Evolutionary conservation across 2,329 filamentous ascomycete genomes (phyloP).

Genomic region (Thielaviopsis populi): DNA sequence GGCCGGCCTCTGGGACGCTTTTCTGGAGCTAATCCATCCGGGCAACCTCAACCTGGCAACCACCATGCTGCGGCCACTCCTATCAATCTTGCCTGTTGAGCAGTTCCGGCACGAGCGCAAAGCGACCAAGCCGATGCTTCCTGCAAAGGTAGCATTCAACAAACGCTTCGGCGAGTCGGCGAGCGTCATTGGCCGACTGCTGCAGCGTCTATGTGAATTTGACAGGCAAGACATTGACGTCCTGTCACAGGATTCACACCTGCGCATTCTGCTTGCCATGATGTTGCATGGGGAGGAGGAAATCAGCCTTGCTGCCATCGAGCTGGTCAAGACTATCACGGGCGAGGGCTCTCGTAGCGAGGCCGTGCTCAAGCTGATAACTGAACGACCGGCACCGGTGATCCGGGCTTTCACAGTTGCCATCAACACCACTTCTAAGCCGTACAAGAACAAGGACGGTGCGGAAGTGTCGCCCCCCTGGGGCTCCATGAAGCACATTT

Average conservation of each 20-base stretch:
- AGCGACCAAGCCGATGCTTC: constrained; percentile 26
- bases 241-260: constrained; percentile 52
- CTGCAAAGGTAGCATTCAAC: constrained; percentile 58
- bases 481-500: constrained; percentile 41
- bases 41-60: constrained; percentile 59
- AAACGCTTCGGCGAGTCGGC: constrained; percentile 43
- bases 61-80: constrained; percentile 54
- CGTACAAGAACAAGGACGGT: constrained; percentile 14
- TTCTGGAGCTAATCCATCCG: constrained; percentile 51
- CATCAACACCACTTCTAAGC: constrained; percentile 24
- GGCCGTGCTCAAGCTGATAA: constrained; percentile 33
- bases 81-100: constrained; percentile 60
- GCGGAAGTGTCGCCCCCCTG: constrained; percentile 28
- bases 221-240: constrained; percentile 50
- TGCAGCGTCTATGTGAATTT: constrained; percentile 69
- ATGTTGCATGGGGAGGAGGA: constrained; percentile 68
- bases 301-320: constrained; percentile 65
- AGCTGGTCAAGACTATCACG: constrained; percentile 71
- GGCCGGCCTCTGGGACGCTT: constrained; percentile 61
- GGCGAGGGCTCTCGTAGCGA: constrained; percentile 42
- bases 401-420: constrained; percentile 30
- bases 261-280: constrained; percentile 59
- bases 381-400: constrained; percentile 24
- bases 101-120: constrained; percentile 46
- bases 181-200: constrained; percentile 52